Evolutionary conservation across 1,284 basidiomycete species (phyloP), one percentile per base, ranked within the genome.

Genomic region (Moesziomyces globuligerus): DNA sequence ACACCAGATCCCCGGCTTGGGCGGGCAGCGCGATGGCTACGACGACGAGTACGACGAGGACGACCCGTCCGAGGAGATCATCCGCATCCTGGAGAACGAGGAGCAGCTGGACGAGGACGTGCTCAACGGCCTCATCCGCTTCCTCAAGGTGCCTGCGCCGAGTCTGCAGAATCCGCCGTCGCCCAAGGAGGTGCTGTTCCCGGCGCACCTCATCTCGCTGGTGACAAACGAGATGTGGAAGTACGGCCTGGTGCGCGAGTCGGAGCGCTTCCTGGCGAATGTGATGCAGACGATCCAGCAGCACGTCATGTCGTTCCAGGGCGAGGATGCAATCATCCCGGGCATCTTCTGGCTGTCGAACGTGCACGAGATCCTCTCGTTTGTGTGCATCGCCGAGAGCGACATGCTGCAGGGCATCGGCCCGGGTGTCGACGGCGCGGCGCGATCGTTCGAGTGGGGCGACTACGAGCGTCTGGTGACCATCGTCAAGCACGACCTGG

Each of bases 171-270:
- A 93, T 80, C 92, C 94, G 1, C 92, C 94, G 18, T 90, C 90
- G 26, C 90, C 94, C 66, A 98, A 98, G 84, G 96, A 99, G 83
- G 94, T 98, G 52, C 87, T 99, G 39, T 99, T 98, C 90, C 96
- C 96, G 5, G 95, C 96, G n/a, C 98, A 98, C 83, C 88, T 99
- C 60, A 98, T 98, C 84, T 93, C 91, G 78, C 86, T 98, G 47
- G 91, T 97, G 61, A 96, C 94, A 20, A 99, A 98, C 83, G 96
- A 98, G 84, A 98, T 98, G 95, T 99, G 96, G 96, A 98, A 98
- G 85, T 93, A 97, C 79, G 94, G 94, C 25, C 88, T 99, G 78
- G 97, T 98, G 75, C 88, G 90, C 24, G 95, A 98, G 83, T 96
- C 93, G 83, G 96, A 98, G 83, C 87, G 94, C 36, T 98, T 98